Base-by-base conservation (phyloP, 768 basidiomycete genomes). In the Mrakia gelida region DNA sequence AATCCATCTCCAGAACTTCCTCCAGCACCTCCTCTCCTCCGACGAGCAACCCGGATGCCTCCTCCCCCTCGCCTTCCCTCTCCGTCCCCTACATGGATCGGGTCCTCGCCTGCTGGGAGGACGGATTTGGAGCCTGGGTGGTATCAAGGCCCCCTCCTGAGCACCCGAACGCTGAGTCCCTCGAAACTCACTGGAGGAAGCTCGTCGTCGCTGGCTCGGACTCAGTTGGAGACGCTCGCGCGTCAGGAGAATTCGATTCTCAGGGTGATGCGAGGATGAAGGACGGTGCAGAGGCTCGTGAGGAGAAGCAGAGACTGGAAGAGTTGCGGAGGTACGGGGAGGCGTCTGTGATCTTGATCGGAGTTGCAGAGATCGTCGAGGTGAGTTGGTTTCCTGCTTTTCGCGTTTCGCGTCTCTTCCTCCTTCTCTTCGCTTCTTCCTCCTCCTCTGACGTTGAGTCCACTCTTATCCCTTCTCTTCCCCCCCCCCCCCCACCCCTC, bases 51-150 rank as follows among this genome's bases (percentile, higher is more conserved):
- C 3, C 49, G 15, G 49, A 52, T 16, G 16, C 16, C 49, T n/a
- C 59, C 59, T 59, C 59, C 59, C 26, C 59, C 59, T 59, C 59
- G n/a, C 26, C 59, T 59, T 59, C 59, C 59, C 26, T 59, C n/a
- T 13, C 59, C 9, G 28, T 71, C n/a, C 75, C 75, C 63, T 76
- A 67, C 54, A 15, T 32, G 43, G 75, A 76, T 45, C 43, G 75
- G 28, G 67, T 76, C 34, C 30, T 76, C 23, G 75, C 59, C 41
- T 76, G 45, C 34, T 68, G 63, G 30, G 75, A 76, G 21, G 75
- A 76, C 41, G 28, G 30, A 16, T 70, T 28, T 1, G 75, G 75
- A 18, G 28, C 52, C n/a, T 76, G 75, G 75, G 23, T 67, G 11
- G n/a, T 76, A 28, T 59, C 59, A 6, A 59, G 3, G 3, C 32